Evolutionary conservation across 495 filamentous ascomycete genomes (phyloP), one percentile per base, ranked within the genome.

Genomic region (Trichoderma asperelloides): DNA sequence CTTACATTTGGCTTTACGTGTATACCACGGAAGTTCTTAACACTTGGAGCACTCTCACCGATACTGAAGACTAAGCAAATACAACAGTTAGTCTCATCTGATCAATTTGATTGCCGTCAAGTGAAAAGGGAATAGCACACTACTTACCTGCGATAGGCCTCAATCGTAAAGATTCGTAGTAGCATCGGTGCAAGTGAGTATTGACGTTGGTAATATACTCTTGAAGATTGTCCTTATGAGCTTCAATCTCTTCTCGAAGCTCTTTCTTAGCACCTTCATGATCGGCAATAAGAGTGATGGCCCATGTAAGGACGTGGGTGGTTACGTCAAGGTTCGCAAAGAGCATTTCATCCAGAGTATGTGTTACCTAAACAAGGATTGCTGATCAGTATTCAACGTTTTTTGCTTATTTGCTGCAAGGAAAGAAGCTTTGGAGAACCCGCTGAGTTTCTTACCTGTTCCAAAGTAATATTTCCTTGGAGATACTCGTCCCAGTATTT

Each of bases 271-370:
- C 62, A 3, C 69, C 57, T 1, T 45, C 71, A 68, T 80, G 9
- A 2, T 70, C 68, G 5, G 78, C 81, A 0, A 84, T 69, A 64
- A 79, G 76, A 12, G 81, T 55, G 11, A 78, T 60, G 21, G 68
- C 73, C 79, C 79, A 82, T 1, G 77, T 73, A 1, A 81, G 18
- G 7, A 68, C 75, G 8, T 75, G 72, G 7, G 74, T 75, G 0
- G 79, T 79, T 0, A 82, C 79, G 66, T 84, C 81, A 0, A 84
- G 68, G 64, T 84, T 82, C 1, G 77, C 80, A 68, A 75, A 82
- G 1, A 82, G 73, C 66, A 73, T 72, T 68, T 83, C 80, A 65
- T 79, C 78, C 5, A 83, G 9, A 0, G 80, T 82, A 16, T 82
- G 78, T 3, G 74, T 66, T 1, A 79, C 41, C 60, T 79, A 23